Conservation (phyloP, 1,284 basidiomycete genomes). For the Melampsora larici-populina region DNA sequence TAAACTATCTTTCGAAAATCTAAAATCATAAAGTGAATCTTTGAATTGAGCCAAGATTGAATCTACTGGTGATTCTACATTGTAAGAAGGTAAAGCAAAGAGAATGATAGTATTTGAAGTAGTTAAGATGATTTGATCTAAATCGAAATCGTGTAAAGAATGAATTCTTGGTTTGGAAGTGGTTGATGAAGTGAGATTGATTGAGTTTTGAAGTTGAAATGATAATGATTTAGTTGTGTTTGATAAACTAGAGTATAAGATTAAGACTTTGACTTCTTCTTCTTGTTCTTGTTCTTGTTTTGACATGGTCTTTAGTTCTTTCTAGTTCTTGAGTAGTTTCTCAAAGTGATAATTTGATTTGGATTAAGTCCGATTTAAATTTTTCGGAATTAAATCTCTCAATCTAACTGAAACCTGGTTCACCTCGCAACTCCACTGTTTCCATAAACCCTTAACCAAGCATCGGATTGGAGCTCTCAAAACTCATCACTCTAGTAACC, state of each 20-base stretch:
- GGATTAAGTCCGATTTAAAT: no score
- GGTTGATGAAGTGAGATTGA: neutral
- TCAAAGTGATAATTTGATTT: no score
- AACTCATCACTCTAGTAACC: no score
- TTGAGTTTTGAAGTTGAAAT: neutral
- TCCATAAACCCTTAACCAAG: no score
- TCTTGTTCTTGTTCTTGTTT: no score
- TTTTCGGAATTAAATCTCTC: no score
- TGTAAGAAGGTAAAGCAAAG: constrained; percentile 40
- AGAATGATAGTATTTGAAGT: no score
- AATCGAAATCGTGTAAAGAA: neutral
- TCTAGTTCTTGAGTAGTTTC: no score
- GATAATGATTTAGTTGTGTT: neutral
- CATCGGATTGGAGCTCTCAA: no score
- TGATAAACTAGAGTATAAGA: neutral
- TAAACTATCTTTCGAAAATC: constrained; percentile 27
- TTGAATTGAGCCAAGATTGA: constrained; percentile 29
- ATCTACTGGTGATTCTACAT: constrained; percentile 40
- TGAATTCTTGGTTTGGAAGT: neutral
- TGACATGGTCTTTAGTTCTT: no score
- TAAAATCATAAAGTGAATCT: constrained; percentile 40
- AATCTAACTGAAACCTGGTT: no score
- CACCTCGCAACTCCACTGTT: no score
- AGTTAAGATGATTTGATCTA: neutral
- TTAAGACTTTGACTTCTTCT: neutral